A percentile compares a stretch with the other conserved stretches of the same genome.
These are phyloP conservation scores for Colletotrichum abscissum DNA, from an alignment of 2,329 filamentous ascomycete species.

Conservation along the genomic window DNA sequence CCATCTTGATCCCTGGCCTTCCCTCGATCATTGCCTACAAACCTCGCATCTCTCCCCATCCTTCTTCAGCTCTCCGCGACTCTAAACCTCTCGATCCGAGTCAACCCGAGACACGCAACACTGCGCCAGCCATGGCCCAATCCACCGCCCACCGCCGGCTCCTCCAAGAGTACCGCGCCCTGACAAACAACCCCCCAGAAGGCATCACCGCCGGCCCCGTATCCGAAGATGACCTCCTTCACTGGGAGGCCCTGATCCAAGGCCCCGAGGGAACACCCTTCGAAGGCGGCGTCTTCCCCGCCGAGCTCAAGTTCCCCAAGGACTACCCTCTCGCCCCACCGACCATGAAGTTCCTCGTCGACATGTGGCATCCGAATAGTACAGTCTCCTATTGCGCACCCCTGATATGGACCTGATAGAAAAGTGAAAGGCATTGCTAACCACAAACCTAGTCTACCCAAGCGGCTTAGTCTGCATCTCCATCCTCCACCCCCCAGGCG, in stretches of 20 bases:
- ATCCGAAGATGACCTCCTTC: slow-evolving; percentile 92
- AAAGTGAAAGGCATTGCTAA: neutral
- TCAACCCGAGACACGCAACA: no score
- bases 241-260: slow-evolving; percentile 97
- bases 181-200: slow-evolving; percentile 95
- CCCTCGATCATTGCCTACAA: neutral
- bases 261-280: slow-evolving; percentile 96
- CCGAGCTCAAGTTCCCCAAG: slow-evolving; percentile 92
- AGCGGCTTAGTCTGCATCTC: slow-evolving; percentile 96
- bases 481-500: slow-evolving; percentile 95
- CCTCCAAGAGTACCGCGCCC: slow-evolving; percentile 94
- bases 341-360: slow-evolving; percentile 93
- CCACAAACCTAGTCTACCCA: slow-evolving; percentile 76
- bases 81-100: neutral
- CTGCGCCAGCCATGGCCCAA: slow-evolving; percentile 59
- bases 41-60: neutral
- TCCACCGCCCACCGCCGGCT: slow-evolving; percentile 81
- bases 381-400: slow-evolving; percentile 16
- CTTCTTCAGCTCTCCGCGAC: neutral
- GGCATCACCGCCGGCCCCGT: slow-evolving; percentile 96
- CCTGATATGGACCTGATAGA: no score
- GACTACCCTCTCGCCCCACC: slow-evolving; percentile 98
- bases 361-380: slow-evolving; percentile 98
- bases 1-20: neutral
- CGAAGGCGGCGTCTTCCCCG: slow-evolving; percentile 94